phyloP scores from a whole-genome alignment of 2,329 filamentous ascomycete species.

The Emergomyces africanus region DNA sequence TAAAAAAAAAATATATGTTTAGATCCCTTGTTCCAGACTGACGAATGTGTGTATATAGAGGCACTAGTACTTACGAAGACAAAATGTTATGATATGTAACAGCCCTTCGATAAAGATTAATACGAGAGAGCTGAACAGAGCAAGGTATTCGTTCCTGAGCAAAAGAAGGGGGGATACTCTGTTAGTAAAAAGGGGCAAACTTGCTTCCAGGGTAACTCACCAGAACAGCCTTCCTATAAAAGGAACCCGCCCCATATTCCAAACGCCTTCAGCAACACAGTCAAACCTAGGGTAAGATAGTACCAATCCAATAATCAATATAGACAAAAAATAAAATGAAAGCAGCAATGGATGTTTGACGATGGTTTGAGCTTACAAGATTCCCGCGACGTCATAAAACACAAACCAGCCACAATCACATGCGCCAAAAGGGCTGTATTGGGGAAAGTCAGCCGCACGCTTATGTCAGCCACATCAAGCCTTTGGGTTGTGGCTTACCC shows the following conservation, averaged over 20 bases:
- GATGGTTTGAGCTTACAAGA: background rate
- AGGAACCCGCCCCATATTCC: slow-evolving; percentile 42
- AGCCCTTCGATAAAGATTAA: slow-evolving; percentile 72
- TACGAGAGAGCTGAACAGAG: slow-evolving; percentile 69
- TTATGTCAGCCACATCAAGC: background rate
- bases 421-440: background rate
- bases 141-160: slow-evolving; percentile 68
- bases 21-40: background rate
- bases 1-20: background rate
- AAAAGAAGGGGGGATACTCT: background rate
- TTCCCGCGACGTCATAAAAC: slow-evolving; percentile 1
- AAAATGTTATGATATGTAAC: slow-evolving; percentile 74
- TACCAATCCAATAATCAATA: background rate
- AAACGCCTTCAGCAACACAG: background rate
- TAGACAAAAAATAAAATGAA: background rate
- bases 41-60: background rate
- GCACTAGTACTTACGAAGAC: slow-evolving; percentile 71
- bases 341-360: background rate
- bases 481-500: too few relatives aligned
- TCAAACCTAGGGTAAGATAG: background rate
- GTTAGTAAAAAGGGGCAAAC: too few relatives aligned
- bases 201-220: too few relatives aligned
- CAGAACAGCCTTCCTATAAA: slow-evolving; percentile 49
- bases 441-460: background rate
- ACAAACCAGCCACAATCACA: background rate